A percentile compares a stretch with the other conserved stretches of the same genome.
Conservation (phyloP, 2,329 filamentous ascomycete species). For the Paraphoma chrysanthemicola region DNA sequence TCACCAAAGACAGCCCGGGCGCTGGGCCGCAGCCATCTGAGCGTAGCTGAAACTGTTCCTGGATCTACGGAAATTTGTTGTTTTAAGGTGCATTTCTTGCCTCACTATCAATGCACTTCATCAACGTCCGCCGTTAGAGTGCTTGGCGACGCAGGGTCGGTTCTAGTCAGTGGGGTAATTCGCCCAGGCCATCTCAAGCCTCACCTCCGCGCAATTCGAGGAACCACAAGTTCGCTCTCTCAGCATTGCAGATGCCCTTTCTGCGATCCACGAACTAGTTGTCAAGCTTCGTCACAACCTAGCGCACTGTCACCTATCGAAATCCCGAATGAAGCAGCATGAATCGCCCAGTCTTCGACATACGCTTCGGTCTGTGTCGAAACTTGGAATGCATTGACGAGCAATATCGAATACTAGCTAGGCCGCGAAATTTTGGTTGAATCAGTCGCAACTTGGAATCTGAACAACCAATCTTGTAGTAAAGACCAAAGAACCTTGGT, state of each 20-base stretch:
- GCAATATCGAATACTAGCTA: no score
- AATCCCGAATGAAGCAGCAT: no score
- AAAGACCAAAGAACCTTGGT: no score
- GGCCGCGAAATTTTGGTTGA: no score
- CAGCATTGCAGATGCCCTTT: background rate
- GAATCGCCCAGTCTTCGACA: no score
- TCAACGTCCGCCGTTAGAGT: background rate
- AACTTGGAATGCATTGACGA: no score
- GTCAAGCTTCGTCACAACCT: background rate
- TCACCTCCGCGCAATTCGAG: background rate
- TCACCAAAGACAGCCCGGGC: background rate
- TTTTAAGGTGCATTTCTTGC: background rate
- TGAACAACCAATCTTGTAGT: no score
- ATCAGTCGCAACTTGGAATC: no score
- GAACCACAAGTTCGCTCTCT: background rate
- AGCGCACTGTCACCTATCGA: no score
- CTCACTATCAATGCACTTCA: background rate
- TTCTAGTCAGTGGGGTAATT: background rate
- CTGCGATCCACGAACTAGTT: background rate
- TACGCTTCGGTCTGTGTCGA: no score
- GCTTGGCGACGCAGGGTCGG: background rate
- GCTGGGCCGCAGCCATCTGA: background rate
- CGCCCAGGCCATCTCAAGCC: background rate
- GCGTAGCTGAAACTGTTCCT: background rate
- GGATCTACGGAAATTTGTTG: background rate